phyloP scores from a whole-genome alignment of 2,329 filamentous ascomycete genomes.

The Apiospora kogelbergensis region DNA sequence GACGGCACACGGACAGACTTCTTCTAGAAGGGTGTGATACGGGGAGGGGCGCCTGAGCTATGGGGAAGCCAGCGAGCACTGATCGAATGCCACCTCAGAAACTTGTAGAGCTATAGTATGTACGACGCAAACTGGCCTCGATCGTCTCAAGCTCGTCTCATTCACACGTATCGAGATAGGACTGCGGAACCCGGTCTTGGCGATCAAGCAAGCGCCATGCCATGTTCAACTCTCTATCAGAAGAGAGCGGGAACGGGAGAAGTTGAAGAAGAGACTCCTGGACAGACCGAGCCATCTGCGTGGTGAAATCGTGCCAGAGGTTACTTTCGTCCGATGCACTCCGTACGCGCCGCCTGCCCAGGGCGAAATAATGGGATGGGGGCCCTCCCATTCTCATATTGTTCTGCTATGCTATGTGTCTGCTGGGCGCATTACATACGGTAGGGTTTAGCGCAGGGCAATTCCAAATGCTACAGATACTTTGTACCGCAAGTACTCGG shows the following conservation, averaged over 20 bases:
- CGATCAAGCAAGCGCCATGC: background rate
- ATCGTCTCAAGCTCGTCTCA: constrained; percentile 5
- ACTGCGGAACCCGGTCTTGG: background rate
- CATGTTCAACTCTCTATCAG: background rate
- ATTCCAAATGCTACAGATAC: background rate
- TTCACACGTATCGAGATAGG: background rate
- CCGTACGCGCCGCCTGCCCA: background rate
- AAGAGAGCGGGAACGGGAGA: background rate
- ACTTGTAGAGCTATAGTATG: background rate
- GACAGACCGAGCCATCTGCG: background rate
- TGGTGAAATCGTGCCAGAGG: background rate
- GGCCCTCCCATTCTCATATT: background rate
- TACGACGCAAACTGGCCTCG: background rate
- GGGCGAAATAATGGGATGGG: background rate
- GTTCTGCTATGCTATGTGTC: background rate
- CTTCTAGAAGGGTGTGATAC: constrained; percentile 5
- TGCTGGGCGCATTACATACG: background rate
- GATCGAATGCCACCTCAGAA: background rate
- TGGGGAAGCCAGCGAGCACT: background rate
- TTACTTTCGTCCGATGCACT: background rate
- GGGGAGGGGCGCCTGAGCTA: background rate
- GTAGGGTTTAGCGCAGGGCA: background rate
- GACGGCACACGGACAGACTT: background rate
- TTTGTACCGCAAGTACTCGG: background rate
- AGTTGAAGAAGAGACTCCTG: no score